Evolutionary conservation across 1,284 basidiomycete genomes (phyloP).

Genomic region (Microbotryum intermedium): DNA sequence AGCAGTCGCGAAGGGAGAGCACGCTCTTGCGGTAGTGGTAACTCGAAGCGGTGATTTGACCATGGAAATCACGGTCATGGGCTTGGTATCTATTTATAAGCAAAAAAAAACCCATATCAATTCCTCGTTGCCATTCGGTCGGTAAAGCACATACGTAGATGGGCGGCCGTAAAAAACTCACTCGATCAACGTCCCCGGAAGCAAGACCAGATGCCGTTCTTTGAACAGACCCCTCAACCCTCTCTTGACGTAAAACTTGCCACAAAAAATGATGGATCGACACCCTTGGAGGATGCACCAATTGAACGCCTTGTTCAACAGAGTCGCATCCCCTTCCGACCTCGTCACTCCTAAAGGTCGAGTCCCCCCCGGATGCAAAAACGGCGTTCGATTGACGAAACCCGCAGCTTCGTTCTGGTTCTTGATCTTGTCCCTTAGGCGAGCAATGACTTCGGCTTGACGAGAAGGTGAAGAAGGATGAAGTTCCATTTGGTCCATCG

Average conservation of each 20-base stretch:
- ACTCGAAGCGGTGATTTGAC: conserved; percentile 16
- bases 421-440: not conserved
- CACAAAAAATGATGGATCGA: conserved; percentile 15
- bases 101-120: not conserved
- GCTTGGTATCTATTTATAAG: conserved; percentile 13
- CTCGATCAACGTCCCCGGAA: conserved; percentile 26
- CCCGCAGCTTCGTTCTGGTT: too few species aligned
- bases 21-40: conserved; percentile 25
- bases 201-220: conserved; percentile 25
- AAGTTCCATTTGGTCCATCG: conserved; percentile 26
- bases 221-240: conserved; percentile 25
- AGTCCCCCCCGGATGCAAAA: too few species aligned
- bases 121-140: too few species aligned
- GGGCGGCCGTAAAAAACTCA: too few species aligned
- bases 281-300: conserved; percentile 29
- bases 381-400: too few species aligned
- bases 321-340: too few species aligned
- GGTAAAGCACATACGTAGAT: too few species aligned
- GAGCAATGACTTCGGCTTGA: not conserved
- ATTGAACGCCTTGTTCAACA: conserved; percentile 23
- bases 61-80: conserved; percentile 15
- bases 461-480: not conserved
- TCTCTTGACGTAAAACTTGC: conserved; percentile 27
- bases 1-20: conserved; percentile 25
- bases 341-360: too few species aligned